Evolutionary conservation across 2,329 filamentous ascomycete species (phyloP).

Genomic region (Teratosphaeria viscida): DNA sequence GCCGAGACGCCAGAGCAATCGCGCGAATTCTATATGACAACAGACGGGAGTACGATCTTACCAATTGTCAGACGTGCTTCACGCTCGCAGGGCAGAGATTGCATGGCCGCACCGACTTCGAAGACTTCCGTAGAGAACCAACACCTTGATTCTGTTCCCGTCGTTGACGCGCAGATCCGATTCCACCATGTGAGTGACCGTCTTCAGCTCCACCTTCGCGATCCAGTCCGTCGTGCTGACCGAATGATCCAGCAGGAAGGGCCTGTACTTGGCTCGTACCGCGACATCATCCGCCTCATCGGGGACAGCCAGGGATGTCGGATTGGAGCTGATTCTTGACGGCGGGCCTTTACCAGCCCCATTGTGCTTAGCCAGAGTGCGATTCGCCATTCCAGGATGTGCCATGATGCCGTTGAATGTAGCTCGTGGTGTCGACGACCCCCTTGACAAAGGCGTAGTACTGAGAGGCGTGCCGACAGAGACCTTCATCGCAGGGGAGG

Average conservation of each 20-base stretch:
- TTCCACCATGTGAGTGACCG: constrained; percentile 41
- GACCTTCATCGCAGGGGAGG: background rate
- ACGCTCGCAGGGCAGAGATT: background rate
- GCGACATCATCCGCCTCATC: constrained; percentile 36
- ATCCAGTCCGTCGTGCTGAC: constrained; percentile 44
- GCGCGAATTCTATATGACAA: constrained; percentile 49
- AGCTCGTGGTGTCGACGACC: too few relatives aligned
- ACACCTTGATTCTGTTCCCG: constrained; percentile 40
- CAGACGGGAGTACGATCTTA: constrained; percentile 50
- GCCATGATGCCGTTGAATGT: background rate
- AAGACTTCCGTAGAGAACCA: constrained; percentile 53
- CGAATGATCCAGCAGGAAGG: constrained; percentile 41
- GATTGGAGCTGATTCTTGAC: background rate
- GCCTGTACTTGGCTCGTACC: constrained; percentile 43
- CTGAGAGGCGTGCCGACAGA: background rate
- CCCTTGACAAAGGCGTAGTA: background rate
- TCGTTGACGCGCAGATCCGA: constrained; percentile 31
- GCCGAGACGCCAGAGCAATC: constrained; percentile 53
- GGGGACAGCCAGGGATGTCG: constrained; percentile 32
- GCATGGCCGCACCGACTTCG: constrained; percentile 23
- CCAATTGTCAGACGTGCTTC: background rate
- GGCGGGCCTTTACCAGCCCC: background rate
- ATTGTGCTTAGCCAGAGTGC: background rate
- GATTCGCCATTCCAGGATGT: background rate
- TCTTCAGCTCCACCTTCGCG: constrained; percentile 44